A percentile compares a stretch with the other conserved stretches of the same genome.
These are phyloP conservation scores for Vairimorpha apis DNA, from an alignment of 371 early-diverging fungal genomes.

Conservation along the genomic window DNA sequence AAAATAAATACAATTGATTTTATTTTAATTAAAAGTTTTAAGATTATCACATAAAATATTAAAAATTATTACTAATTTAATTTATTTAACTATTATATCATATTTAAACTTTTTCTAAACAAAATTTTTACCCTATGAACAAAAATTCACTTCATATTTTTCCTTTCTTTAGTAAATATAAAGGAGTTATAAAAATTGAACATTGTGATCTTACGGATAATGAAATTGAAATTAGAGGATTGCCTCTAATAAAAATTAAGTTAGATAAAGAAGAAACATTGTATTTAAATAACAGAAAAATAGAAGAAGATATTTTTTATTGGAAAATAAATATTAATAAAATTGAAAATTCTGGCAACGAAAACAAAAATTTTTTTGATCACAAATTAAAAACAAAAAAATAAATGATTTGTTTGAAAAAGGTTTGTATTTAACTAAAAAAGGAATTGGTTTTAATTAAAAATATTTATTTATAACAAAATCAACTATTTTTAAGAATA, in stretches of 20 bases:
- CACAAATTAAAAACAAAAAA: background rate
- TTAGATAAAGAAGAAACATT: background rate
- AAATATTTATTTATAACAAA: too few species aligned
- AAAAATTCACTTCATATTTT: conserved; percentile 5
- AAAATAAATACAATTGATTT: background rate
- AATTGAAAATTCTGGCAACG: background rate
- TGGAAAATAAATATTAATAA: conserved; percentile 14
- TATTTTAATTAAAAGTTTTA: background rate
- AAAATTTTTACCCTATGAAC: too few species aligned
- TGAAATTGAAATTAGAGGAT: conserved; percentile 15
- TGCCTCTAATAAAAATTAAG: conserved; percentile 3
- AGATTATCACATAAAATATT: too few species aligned
- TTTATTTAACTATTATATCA: too few species aligned
- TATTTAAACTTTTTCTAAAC: too few species aligned
- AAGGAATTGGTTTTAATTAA: conserved; percentile 23
- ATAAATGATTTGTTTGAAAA: background rate
- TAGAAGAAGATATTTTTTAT: conserved; percentile 30
- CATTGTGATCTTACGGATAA: conserved; percentile 9
- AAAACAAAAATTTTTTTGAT: conserved; percentile 21
- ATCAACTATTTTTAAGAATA: too few species aligned
- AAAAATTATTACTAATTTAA: too few species aligned
- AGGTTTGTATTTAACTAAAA: conserved; percentile 11
- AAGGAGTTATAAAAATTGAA: conserved; percentile 4
- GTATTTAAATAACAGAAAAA: background rate
- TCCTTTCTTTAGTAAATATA: background rate